Conservation (phyloP, 2,329 filamentous ascomycete genomes). For the Coleophoma eucalyptorum region DNA sequence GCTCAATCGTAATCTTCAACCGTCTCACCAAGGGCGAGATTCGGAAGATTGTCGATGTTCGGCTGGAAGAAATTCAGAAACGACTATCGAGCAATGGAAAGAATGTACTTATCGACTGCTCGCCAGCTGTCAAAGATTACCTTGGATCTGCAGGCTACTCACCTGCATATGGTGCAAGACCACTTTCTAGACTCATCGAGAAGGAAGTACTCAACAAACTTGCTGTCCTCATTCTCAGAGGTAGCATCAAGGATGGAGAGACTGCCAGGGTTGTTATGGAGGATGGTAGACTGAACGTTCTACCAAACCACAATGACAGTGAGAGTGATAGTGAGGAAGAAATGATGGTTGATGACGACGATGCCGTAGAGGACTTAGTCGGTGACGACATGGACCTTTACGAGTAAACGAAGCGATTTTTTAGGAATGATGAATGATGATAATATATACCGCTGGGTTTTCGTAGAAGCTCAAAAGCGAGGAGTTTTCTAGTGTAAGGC, state of each 20-base stretch:
- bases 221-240: conserved; percentile 85
- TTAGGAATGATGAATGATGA: background rate
- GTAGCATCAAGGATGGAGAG: conserved; percentile 83
- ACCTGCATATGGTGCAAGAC: conserved; percentile 89
- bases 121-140: conserved; percentile 86
- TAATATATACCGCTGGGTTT: background rate
- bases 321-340: conserved; percentile 75
- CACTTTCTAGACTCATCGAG: conserved; percentile 86
- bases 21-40: conserved; percentile 87
- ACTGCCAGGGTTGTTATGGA: conserved; percentile 73
- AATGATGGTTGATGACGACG: conserved; percentile 47
- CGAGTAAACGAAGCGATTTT: conserved; percentile 23
- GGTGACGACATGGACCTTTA: conserved; percentile 56
- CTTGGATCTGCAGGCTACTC: conserved; percentile 89
- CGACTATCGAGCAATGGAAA: conserved; percentile 81
- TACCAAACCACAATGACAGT: conserved; percentile 79
- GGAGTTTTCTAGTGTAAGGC: too few relatives aligned
- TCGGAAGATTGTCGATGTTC: conserved; percentile 90
- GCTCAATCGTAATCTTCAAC: conserved; percentile 96
- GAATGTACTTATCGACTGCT: conserved; percentile 80
- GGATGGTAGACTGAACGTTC: conserved; percentile 74
- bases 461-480: too few relatives aligned
- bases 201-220: conserved; percentile 94
- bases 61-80: conserved; percentile 84
- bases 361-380: conserved; percentile 52